Evolutionary conservation across 768 basidiomycete genomes (phyloP).

Genomic region (Serendipita sp.): DNA sequence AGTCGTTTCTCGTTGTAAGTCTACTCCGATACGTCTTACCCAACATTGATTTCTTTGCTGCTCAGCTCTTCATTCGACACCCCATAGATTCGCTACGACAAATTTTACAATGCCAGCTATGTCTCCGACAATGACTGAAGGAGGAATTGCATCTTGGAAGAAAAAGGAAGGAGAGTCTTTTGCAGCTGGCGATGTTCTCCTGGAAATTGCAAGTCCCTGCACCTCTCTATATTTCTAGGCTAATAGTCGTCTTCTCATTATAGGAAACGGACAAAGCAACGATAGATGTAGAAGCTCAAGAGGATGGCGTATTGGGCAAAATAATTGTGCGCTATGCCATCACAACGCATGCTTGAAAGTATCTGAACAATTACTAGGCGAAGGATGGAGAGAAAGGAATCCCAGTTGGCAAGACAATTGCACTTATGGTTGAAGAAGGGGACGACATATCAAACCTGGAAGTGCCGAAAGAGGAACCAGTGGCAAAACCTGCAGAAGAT

Average conservation of each 20-base stretch:
- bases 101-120: conserved; percentile 88
- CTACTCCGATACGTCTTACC: neutral
- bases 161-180: conserved; percentile 72
- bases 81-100: conserved; percentile 43
- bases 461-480: conserved; percentile 29
- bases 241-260: neutral
- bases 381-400: conserved; percentile 72
- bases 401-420: conserved; percentile 77
- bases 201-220: conserved; percentile 60
- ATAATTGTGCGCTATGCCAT: conserved; percentile 51
- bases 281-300: conserved; percentile 97
- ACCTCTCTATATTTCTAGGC: neutral
- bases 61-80: conserved; percentile 40
- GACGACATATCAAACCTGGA: conserved; percentile 84
- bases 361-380: conserved; percentile 26
- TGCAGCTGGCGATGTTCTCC: conserved; percentile 62
- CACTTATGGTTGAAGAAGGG: conserved; percentile 86
- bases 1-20: too few relatives aligned
- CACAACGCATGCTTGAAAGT: neutral
- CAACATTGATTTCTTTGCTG: neutral
- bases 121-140: conserved; percentile 95
- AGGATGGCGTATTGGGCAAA: conserved; percentile 87
- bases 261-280: conserved; percentile 93
- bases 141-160: conserved; percentile 84
- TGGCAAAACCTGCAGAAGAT: conserved; percentile 5